Evolutionary conservation across 2,329 filamentous ascomycete genomes (phyloP), one percentile per base, ranked within the genome.

Genomic region (Cordyceps fumosorosea): DNA sequence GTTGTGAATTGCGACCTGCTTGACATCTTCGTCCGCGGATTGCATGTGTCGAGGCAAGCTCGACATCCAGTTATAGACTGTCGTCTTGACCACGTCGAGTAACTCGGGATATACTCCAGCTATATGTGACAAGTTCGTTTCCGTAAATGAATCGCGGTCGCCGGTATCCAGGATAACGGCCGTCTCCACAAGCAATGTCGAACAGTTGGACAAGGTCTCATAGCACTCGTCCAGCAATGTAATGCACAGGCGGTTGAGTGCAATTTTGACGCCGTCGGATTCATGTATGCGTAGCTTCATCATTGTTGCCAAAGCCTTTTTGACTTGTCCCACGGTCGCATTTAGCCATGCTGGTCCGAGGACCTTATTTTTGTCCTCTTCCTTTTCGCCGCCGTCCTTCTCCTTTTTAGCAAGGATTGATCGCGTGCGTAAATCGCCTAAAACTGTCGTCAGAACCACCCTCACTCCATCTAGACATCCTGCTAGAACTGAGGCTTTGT

Each of bases 41-140:
- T 93, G 91, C 86, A 97, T 93, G 16, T 91, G 75, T 18, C 92
- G 84, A 5, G 93, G 88, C 20, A 99, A 81, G 47, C 90, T 88
- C 2, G 85, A 84, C 26, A 93, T 83, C 92, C 93, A 97, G 58
- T 86, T 87, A 72, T 93, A 89, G 0, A 96, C 80, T 0, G 84
- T 88, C 32, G 81, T 83, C 67, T 90, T 90, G 29, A 93, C 77
- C 3, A 84, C 77, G 24, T 89, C 85, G 3, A 81, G 76, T 2
- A 93, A 79, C 55, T 83, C 77, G 1, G 81, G 75, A 67, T 91
- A 86, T 12, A 87, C 84, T 45, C 76, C 80, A 6, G 88, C 77
- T 29, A 96, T 76, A 64, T 87, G 81, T 32, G 79, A 80, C 5
- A 96, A 72, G 55, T 74, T 79, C 1, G 83, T 84, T 48, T 77